Percentiles rank a stretch among this genome's conserved stretches.
These are phyloP conservation scores for Nakataea oryzae DNA, from an alignment of 2,329 filamentous ascomycete species.

Conservation along the genomic window DNA sequence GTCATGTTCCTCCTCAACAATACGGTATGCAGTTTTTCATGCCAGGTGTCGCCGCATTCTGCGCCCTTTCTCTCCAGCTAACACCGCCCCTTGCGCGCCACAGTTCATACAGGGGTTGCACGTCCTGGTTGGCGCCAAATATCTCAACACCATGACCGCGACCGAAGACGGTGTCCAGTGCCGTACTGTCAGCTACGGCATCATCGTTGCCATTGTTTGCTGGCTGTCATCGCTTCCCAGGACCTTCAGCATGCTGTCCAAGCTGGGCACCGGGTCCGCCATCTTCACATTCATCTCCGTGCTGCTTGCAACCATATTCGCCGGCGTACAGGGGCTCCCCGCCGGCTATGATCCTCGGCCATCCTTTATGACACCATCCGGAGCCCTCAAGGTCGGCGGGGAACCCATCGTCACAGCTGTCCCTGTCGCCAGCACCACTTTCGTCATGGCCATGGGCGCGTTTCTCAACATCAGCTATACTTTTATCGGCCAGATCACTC, in stretches of 20 bases:
- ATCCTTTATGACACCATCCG: slow-evolving; percentile 20
- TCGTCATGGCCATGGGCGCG: slow-evolving; percentile 72
- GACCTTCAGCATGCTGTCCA: slow-evolving; percentile 72
- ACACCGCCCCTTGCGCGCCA: not conserved
- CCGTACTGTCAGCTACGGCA: slow-evolving; percentile 73
- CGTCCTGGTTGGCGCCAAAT: slow-evolving; percentile 75
- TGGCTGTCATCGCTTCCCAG: slow-evolving; percentile 74
- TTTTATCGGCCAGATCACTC: slow-evolving; percentile 89
- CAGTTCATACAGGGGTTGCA: slow-evolving; percentile 51
- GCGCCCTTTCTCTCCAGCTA: not conserved
- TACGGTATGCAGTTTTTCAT: slow-evolving; percentile 31
- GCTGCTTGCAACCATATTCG: slow-evolving; percentile 72
- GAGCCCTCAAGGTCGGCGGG: slow-evolving; percentile 30
- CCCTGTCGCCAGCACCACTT: slow-evolving; percentile 61
- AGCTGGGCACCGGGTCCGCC: slow-evolving; percentile 69
- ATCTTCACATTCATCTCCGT: slow-evolving; percentile 87
- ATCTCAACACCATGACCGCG: slow-evolving; percentile 78
- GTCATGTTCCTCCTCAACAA: slow-evolving; percentile 93
- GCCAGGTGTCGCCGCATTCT: not conserved
- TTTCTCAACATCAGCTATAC: slow-evolving; percentile 96
- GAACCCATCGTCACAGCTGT: slow-evolving; percentile 58
- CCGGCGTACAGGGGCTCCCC: slow-evolving; percentile 65
- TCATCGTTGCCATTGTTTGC: slow-evolving; percentile 64
- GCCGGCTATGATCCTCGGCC: slow-evolving; percentile 48
- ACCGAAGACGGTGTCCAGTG: slow-evolving; percentile 49